phyloP scores from a whole-genome alignment of 495 filamentous ascomycete species.

The Cercophora samala region DNA sequence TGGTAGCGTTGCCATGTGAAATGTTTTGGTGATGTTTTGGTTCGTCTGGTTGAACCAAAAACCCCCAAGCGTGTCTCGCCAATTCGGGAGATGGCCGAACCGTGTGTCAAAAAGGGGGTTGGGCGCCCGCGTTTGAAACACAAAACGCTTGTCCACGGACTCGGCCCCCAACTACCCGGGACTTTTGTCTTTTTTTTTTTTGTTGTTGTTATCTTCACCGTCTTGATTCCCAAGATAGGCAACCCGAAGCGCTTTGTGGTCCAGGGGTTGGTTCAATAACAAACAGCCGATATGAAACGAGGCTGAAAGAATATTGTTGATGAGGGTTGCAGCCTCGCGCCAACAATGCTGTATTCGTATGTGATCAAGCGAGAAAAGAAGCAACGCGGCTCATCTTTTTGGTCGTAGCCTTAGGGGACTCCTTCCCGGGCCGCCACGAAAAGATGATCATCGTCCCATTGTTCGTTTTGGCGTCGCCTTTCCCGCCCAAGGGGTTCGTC shows the following conservation, averaged over 20 bases:
- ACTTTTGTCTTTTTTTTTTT: no score
- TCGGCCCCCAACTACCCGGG: conserved; percentile 7
- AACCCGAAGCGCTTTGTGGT: neutral
- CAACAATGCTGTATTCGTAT: neutral
- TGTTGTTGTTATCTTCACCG: neutral
- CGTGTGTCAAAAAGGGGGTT: conserved; percentile 18
- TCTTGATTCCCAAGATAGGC: neutral
- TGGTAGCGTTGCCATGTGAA: neutral
- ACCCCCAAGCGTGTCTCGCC: conserved; percentile 6
- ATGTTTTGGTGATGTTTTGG: neutral
- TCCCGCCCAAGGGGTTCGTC: neutral
- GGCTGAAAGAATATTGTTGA: neutral
- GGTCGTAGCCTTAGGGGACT: neutral
- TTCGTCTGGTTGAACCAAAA: neutral
- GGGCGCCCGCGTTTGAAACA: conserved; percentile 16
- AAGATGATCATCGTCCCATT: neutral
- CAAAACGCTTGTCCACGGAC: conserved; percentile 9
- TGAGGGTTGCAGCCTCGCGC: conserved; percentile 13
- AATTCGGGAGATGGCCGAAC: conserved; percentile 15
- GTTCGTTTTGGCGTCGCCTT: neutral
- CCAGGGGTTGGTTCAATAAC: neutral
- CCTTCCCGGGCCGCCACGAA: neutral
- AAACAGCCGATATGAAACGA: neutral
- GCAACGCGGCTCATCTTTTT: neutral
- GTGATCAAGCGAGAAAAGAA: neutral